Percentiles rank a stretch among this genome's conserved stretches.
Conservation (phyloP, 169 alveolate species). For the Cryptosporidium andersoni region DNA sequence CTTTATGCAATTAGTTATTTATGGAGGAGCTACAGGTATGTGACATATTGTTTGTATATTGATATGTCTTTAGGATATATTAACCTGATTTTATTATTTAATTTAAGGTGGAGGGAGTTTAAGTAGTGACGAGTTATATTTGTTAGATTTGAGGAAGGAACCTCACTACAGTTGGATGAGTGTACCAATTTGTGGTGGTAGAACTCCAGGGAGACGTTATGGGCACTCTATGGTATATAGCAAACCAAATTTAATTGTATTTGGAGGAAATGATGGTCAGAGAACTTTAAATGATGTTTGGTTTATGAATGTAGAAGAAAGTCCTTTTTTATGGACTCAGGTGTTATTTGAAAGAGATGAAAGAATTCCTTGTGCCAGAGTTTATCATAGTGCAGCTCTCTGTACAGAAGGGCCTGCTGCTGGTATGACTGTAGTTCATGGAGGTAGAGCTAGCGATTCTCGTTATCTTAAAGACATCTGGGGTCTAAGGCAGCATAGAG, state of each 20-base stretch:
- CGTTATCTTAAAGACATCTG: conserved; percentile 95
- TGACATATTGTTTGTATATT: background rate
- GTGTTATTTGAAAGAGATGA: conserved; percentile 83
- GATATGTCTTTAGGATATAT: background rate
- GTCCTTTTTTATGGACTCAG: conserved; percentile 95
- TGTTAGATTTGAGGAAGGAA: conserved; percentile 93
- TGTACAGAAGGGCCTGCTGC: conserved; percentile 96
- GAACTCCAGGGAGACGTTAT: conserved; percentile 98
- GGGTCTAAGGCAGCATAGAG: conserved; percentile 99
- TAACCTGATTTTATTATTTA: background rate
- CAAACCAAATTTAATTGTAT: conserved; percentile 94
- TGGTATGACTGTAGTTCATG: conserved; percentile 99
- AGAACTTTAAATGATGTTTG: conserved; percentile 95
- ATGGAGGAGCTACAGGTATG: conserved; percentile 98
- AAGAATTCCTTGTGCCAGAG: conserved; percentile 93
- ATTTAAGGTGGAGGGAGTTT: conserved; percentile 92
- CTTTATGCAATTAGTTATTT: conserved; percentile 91
- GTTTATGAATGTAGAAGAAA: conserved; percentile 95
- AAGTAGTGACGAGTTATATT: conserved; percentile 94
- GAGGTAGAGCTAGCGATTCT: conserved; percentile 96
- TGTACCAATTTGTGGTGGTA: conserved; percentile 94
- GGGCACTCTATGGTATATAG: conserved; percentile 97
- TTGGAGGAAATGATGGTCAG: conserved; percentile 98
- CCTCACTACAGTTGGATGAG: conserved; percentile 95
- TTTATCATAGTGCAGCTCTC: conserved; percentile 93